Percentiles rank a stretch among this genome's conserved stretches.
Conservation (phyloP, 345 rosid species). For the Streptanthus diversifolius region DNA sequence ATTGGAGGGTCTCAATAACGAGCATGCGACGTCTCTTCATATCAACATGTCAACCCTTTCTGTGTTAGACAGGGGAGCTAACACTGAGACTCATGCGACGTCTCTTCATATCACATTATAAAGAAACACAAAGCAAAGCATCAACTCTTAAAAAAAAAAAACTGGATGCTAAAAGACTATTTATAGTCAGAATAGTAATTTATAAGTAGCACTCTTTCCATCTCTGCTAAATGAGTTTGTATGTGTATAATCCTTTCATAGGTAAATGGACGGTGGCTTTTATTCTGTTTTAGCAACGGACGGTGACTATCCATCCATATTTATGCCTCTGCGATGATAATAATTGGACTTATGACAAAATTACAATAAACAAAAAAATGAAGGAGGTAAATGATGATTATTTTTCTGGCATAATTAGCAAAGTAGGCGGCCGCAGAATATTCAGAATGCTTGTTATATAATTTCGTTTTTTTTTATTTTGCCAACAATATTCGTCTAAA, state of each 20-base stretch:
- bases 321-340: neutral
- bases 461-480: neutral
- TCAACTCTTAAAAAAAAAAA: no score
- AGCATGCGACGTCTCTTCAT: neutral
- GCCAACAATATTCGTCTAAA: neutral
- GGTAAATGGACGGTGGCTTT: slow-evolving; percentile 10
- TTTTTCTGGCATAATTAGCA: neutral
- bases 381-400: neutral
- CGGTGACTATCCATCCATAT: slow-evolving; percentile 4
- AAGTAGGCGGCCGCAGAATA: neutral
- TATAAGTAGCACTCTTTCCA: neutral
- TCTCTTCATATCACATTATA: no score
- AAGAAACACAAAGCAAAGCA: no score
- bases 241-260: neutral
- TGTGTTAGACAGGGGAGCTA: neutral
- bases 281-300: slow-evolving; percentile 1
- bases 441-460: neutral
- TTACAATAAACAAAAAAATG: neutral
- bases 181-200: no score
- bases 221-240: neutral
- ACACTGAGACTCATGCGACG: neutral
- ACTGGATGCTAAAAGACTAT: no score
- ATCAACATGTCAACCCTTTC: neutral
- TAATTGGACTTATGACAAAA: neutral
- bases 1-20: neutral